Conservation (phyloP, 768 basidiomycete genomes). For the Pisolithus tinctorius region DNA sequence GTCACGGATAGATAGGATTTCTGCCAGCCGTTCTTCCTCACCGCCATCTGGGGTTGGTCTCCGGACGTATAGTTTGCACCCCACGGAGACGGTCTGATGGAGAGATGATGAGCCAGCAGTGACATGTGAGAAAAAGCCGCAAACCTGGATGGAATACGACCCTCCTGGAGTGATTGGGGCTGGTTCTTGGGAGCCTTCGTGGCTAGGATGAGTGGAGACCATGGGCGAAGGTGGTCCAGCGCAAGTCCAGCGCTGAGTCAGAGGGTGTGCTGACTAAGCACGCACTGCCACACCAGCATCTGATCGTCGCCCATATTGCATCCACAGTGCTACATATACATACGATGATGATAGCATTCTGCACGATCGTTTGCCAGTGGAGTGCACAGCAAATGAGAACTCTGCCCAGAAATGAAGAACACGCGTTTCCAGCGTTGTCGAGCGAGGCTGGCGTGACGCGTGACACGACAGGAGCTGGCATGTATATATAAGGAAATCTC, state of each 20-base stretch:
- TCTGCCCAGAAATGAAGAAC: not conserved
- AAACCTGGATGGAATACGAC: slow-evolving; percentile 67
- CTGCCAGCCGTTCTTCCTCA: slow-evolving; percentile 86
- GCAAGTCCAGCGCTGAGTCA: too few relatives aligned
- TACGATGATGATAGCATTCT: too few relatives aligned
- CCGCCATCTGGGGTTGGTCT: slow-evolving; percentile 71
- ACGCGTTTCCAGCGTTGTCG: slow-evolving; percentile 3
- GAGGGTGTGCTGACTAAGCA: not conserved
- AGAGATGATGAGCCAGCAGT: slow-evolving; percentile 29
- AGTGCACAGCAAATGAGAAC: too few relatives aligned
- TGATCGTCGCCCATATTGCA: not conserved
- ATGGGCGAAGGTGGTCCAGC: slow-evolving; percentile 8
- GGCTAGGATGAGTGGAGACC: slow-evolving; percentile 26
- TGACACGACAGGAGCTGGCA: slow-evolving; percentile 11
- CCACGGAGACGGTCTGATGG: slow-evolving; percentile 74
- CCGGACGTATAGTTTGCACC: slow-evolving; percentile 92
- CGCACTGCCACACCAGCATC: too few relatives aligned
- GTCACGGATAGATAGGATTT: slow-evolving; percentile 92
- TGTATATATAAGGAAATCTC: slow-evolving; percentile 25
- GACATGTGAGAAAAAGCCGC: slow-evolving; percentile 21
- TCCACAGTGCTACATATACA: not conserved
- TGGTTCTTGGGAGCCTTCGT: slow-evolving; percentile 38
- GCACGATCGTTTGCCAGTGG: too few relatives aligned
- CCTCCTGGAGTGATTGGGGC: slow-evolving; percentile 69
- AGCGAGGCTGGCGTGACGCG: slow-evolving; percentile 1